Conservation (phyloP, 768 basidiomycete species). For the Panaeolus cyanescens region DNA sequence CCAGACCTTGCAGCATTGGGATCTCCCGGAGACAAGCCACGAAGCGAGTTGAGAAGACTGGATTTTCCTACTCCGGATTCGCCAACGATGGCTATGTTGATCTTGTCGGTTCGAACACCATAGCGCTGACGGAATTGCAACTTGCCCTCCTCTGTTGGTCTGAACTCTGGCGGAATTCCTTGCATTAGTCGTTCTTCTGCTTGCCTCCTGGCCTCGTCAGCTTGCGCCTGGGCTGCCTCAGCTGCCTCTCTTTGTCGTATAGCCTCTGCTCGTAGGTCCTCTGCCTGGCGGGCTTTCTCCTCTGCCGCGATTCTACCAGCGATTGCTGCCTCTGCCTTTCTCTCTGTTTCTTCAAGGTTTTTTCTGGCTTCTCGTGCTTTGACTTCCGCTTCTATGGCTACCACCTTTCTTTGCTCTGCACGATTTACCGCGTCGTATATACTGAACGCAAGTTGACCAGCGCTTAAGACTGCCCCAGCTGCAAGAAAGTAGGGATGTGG, state of each 20-base stretch:
- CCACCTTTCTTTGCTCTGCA: neutral
- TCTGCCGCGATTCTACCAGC: neutral
- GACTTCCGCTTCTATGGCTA: neutral
- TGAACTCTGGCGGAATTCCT: neutral
- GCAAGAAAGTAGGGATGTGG: neutral
- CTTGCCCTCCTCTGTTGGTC: neutral
- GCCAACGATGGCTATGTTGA: slow-evolving; percentile 33
- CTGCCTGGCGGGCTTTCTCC: neutral
- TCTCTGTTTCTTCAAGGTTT: neutral
- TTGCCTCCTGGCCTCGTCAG: neutral
- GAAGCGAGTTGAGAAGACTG: slow-evolving; percentile 37
- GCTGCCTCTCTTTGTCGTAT: neutral
- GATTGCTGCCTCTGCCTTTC: neutral
- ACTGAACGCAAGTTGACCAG: neutral
- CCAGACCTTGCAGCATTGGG: slow-evolving; percentile 25
- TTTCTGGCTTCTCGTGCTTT: neutral
- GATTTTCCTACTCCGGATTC: slow-evolving; percentile 36
- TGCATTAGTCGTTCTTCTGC: neutral
- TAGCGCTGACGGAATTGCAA: neutral
- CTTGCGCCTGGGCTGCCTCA: neutral
- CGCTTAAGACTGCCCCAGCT: neutral
- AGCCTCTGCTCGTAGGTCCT: neutral
- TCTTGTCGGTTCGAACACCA: neutral
- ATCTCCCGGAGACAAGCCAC: slow-evolving; percentile 25
- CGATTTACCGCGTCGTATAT: neutral